Conservation (phyloP, 306 rosid genomes). For the Rosa multiflora region DNA sequence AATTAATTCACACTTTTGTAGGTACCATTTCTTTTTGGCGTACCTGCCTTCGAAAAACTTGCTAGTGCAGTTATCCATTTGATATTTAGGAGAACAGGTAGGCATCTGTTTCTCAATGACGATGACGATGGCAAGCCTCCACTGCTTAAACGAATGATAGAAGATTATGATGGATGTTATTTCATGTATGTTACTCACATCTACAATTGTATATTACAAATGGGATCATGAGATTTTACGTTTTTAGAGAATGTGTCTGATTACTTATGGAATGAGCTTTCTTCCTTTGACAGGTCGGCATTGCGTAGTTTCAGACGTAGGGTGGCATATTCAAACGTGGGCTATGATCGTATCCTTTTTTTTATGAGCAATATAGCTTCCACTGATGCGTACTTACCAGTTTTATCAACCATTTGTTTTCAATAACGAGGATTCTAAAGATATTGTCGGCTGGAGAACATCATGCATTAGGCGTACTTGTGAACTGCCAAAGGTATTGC, state of each 20-base stretch:
- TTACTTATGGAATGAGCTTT: background rate
- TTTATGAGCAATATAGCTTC: conserved; percentile 8
- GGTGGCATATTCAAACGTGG: conserved; percentile 83
- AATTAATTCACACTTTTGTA: conserved; percentile 26
- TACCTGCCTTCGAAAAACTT: conserved; percentile 72
- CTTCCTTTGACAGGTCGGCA: conserved; percentile 74
- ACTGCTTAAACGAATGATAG: conserved; percentile 81
- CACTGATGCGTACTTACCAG: background rate
- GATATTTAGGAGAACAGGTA: conserved; percentile 97
- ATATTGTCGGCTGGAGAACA: conserved; percentile 99
- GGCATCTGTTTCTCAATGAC: conserved; percentile 89
- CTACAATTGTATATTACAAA: conserved; percentile 12
- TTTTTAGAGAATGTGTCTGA: conserved; percentile 15
- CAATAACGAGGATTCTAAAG: conserved; percentile 47
- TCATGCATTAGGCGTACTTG: conserved; percentile 70
- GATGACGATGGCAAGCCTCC: conserved; percentile 84
- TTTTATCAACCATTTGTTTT: conserved; percentile 27
- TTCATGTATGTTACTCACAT: conserved; percentile 68
- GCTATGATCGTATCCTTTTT: conserved; percentile 81
- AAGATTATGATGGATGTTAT: conserved; percentile 58
- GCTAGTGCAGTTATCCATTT: conserved; percentile 79
- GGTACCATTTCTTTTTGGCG: conserved; percentile 99
- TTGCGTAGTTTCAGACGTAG: conserved; percentile 71
- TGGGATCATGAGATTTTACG: background rate
- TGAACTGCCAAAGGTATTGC: conserved; percentile 86